Conservation (phyloP, 176 grass and related monocot genomes). For the Aegilops umbellulata region DNA sequence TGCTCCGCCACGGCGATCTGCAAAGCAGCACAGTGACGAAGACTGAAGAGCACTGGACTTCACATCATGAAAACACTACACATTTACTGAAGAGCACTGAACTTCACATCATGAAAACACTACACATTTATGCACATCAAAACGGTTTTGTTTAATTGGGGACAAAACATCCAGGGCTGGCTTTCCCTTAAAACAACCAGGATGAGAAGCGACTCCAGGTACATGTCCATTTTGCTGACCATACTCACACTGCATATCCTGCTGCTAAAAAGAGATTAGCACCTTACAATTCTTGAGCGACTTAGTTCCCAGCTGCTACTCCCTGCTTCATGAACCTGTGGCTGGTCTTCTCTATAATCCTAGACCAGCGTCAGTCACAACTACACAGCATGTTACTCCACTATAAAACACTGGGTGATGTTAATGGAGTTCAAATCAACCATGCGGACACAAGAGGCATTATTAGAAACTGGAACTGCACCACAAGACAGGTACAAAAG, state of each 20-base stretch:
- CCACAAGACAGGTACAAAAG: not conserved
- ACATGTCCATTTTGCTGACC: not conserved
- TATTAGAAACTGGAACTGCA: not conserved
- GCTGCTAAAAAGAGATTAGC: not conserved
- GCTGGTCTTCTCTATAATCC: not conserved
- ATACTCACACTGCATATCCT: not conserved
- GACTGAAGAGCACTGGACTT: not conserved
- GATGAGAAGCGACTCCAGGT: not conserved
- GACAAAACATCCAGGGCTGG: not conserved
- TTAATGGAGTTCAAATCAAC: not conserved
- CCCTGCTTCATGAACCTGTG: conserved; percentile 15
- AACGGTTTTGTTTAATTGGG: not conserved
- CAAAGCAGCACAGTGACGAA: not conserved
- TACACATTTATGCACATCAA: not conserved
- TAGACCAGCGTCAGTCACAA: not conserved
- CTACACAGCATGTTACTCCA: not conserved
- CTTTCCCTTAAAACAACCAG: not conserved
- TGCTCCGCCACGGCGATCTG: not conserved
- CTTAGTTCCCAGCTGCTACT: not conserved
- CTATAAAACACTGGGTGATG: not conserved
- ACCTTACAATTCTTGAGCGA: not conserved
- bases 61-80: not conserved
- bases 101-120: not conserved
- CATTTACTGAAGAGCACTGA: not conserved
- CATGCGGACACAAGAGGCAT: not conserved